phyloP scores from a whole-genome alignment of 1,284 basidiomycete genomes.

The Tausonia pullulans region DNA sequence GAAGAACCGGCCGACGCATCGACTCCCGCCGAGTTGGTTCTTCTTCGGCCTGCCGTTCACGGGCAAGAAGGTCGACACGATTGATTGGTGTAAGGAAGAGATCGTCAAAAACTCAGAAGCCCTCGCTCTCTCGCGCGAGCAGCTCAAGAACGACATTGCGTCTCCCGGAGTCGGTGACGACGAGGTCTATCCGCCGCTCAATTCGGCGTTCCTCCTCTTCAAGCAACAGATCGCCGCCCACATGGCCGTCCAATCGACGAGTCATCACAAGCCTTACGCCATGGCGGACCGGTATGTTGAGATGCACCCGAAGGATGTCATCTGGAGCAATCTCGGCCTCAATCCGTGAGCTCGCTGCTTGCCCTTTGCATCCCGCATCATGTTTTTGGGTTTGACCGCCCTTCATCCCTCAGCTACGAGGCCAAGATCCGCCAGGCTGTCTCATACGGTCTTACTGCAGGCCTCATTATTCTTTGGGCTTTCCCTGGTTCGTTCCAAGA shows the following conservation, averaged over 20 bases:
- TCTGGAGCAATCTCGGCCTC: conserved; percentile 53
- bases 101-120: conserved; percentile 26
- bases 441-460: conserved; percentile 44
- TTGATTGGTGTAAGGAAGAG: conserved; percentile 61
- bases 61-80: conserved; percentile 78
- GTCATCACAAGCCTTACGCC: conserved; percentile 58
- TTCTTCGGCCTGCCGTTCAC: conserved; percentile 51
- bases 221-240: conserved; percentile 89
- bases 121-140: conserved; percentile 29
- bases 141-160: conserved; percentile 37
- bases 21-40: conserved; percentile 48
- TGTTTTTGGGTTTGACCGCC: not conserved
- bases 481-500: conserved; percentile 45
- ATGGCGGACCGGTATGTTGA: conserved; percentile 59
- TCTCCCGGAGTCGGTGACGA: conserved; percentile 21
- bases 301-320: conserved; percentile 57
- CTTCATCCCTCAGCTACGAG: conserved; percentile 46
- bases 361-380: not conserved
- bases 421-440: conserved; percentile 45
- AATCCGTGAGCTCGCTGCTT: conserved; percentile 44
- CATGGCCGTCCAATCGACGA: conserved; percentile 58
- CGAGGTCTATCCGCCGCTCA: conserved; percentile 50
- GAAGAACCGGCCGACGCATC: conserved; percentile 65
- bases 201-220: conserved; percentile 86
- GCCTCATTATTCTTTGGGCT: conserved; percentile 55